Conservation (phyloP, 2,329 filamentous ascomycete species). For the Xylariales sp. region DNA sequence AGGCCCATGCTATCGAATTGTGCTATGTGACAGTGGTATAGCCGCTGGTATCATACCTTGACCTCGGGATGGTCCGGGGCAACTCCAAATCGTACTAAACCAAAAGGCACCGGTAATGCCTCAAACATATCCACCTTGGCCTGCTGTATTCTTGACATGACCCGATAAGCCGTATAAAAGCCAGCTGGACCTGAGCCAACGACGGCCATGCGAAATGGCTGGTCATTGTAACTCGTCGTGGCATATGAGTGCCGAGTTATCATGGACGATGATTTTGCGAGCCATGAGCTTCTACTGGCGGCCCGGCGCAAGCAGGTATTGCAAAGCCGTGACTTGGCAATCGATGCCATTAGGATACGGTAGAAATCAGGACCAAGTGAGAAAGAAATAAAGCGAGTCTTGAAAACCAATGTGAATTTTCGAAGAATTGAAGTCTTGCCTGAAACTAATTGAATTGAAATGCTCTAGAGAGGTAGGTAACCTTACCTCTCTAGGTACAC, state of each 20-base stretch:
- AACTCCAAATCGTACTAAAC: conserved; percentile 91
- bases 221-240: conserved; percentile 48
- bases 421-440: background rate
- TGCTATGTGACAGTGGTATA: background rate
- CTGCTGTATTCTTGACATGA: conserved; percentile 79
- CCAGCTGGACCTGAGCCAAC: conserved; percentile 95
- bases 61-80: conserved; percentile 99
- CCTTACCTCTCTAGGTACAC: too few relatives aligned
- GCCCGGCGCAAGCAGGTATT: conserved; percentile 43
- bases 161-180: conserved; percentile 91
- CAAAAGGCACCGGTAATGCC: conserved; percentile 89
- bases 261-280: conserved; percentile 27
- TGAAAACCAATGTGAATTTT: conserved; percentile 1
- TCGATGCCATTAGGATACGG: conserved; percentile 39
- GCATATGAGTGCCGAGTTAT: conserved; percentile 42
- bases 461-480: background rate
- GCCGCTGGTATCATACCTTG: conserved; percentile 70
- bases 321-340: conserved; percentile 47
- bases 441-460: conserved; percentile 8
- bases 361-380: conserved; percentile 1
- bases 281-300: conserved; percentile 10
- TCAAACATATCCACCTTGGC: conserved; percentile 96
- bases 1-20: background rate
- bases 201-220: conserved; percentile 82
- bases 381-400: conserved; percentile 2